Conservation (phyloP, 2,329 filamentous ascomycete species). For the Setomelanomma holmii region DNA sequence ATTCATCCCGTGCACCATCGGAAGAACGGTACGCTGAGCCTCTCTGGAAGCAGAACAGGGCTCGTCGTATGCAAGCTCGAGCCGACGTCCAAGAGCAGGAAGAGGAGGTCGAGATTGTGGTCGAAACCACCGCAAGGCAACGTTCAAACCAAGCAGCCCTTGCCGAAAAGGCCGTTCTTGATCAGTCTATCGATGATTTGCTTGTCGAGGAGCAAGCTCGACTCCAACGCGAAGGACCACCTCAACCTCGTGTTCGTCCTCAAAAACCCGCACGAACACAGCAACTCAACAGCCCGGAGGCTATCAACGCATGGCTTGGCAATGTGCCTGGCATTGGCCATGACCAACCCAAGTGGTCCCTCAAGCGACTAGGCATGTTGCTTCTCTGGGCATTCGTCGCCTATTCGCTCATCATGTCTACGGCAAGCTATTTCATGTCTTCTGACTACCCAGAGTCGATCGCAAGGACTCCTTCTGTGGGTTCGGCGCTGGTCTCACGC, state of each 20-base stretch:
- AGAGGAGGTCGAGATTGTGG: not conserved
- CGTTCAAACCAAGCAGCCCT: not conserved
- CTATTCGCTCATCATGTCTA: too few relatives aligned
- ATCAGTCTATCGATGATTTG: constrained; percentile 19
- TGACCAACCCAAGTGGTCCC: constrained; percentile 24
- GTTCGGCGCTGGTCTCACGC: too few relatives aligned
- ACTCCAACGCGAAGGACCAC: constrained; percentile 19
- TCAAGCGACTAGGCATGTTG: constrained; percentile 13
- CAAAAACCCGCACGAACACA: constrained; percentile 6
- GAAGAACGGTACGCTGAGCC: not conserved
- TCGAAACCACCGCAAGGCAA: not conserved
- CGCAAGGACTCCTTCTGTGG: too few relatives aligned
- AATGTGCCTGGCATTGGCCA: constrained; percentile 16
- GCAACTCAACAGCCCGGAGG: constrained; percentile 13
- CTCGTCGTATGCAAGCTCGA: constrained; percentile 1
- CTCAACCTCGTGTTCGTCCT: constrained; percentile 9
- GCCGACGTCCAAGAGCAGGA: not conserved
- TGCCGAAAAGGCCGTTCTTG: constrained; percentile 6
- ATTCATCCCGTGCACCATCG: not conserved
- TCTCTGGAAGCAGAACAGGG: constrained; percentile 3
- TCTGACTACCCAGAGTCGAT: too few relatives aligned
- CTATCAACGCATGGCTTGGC: constrained; percentile 28
- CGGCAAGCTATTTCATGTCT: too few relatives aligned
- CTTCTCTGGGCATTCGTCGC: constrained; percentile 17
- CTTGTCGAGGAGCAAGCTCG: constrained; percentile 27